Percentiles rank a stretch among this genome's conserved stretches.
Conservation (phyloP, 2,329 filamentous ascomycete species). For the Trichoderma simmonsii region DNA sequence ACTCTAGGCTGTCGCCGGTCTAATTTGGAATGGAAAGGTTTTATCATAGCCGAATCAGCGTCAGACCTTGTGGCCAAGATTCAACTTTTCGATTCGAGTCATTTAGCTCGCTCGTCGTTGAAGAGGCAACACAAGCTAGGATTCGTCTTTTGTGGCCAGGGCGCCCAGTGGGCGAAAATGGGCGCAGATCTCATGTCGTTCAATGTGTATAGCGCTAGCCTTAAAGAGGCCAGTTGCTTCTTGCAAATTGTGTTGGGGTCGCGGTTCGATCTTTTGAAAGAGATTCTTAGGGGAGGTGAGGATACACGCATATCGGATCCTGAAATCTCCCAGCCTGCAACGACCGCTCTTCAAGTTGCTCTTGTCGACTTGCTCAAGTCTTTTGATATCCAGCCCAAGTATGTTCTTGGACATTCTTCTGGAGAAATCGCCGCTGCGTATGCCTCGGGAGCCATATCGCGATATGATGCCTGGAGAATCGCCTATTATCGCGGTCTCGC, state of each 20-base stretch:
- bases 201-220: constrained; percentile 39
- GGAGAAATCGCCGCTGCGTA: constrained; percentile 47
- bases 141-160: constrained; percentile 45
- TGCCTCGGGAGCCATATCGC: constrained; percentile 36
- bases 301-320: constrained; percentile 33
- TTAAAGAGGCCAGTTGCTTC: constrained; percentile 35
- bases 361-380: constrained; percentile 39
- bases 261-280: constrained; percentile 35
- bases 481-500: constrained; percentile 41
- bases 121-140: constrained; percentile 33
- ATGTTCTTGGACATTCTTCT: constrained; percentile 45
- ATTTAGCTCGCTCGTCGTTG: constrained; percentile 26
- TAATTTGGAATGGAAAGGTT: constrained; percentile 41
- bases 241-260: constrained; percentile 31
- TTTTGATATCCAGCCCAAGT: constrained; percentile 31
- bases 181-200: constrained; percentile 41
- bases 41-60: constrained; percentile 35
- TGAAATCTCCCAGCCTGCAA: constrained; percentile 40
- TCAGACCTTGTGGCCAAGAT: constrained; percentile 34
- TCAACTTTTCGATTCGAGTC: constrained; percentile 19
- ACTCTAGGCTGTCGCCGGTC: constrained; percentile 46
- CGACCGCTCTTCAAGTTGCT: constrained; percentile 42
- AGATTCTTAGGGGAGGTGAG: constrained; percentile 31
- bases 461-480: constrained; percentile 39
- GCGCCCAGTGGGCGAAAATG: constrained; percentile 43